A percentile compares a stretch with the other conserved stretches of the same genome.
Evolutionary conservation across 2,329 filamentous ascomycete genomes (phyloP).

Genomic region (Nothophaeocryptopus gaeumannii): DNA sequence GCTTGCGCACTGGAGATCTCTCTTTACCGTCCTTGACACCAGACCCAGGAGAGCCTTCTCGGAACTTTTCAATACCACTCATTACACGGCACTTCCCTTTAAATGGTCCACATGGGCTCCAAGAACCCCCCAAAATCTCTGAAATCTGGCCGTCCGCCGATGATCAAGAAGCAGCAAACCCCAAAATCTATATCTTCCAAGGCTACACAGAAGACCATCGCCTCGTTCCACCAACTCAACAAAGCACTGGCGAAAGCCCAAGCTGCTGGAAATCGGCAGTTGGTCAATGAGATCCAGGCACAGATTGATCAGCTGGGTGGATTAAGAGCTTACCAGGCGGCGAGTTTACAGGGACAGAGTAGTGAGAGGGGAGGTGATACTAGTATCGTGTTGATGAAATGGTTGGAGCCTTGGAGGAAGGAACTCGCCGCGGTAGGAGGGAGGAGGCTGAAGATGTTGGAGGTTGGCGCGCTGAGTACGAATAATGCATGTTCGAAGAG

Average conservation of each 20-base stretch:
- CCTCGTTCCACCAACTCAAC: constrained; percentile 58
- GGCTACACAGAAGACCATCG: constrained; percentile 58
- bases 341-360: constrained; percentile 62
- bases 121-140: neutral
- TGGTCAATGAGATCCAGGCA: constrained; percentile 44
- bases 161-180: constrained; percentile 29
- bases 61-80: no score
- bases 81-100: no score
- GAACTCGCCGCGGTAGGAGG: neutral
- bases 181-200: constrained; percentile 51
- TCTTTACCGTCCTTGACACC: no score
- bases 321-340: constrained; percentile 59
- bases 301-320: constrained; percentile 58
- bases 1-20: no score
- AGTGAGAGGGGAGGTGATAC: constrained; percentile 62
- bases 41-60: no score
- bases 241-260: constrained; percentile 55
- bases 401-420: constrained; percentile 43
- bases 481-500: constrained; percentile 79
- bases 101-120: neutral
- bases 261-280: constrained; percentile 39
- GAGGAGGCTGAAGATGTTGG: constrained; percentile 64
- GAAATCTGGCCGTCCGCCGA: constrained; percentile 7
- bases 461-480: constrained; percentile 83
- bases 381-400: constrained; percentile 58